phyloP scores from a whole-genome alignment of 177 flowering plant species.

The Vitis hybrid region DNA sequence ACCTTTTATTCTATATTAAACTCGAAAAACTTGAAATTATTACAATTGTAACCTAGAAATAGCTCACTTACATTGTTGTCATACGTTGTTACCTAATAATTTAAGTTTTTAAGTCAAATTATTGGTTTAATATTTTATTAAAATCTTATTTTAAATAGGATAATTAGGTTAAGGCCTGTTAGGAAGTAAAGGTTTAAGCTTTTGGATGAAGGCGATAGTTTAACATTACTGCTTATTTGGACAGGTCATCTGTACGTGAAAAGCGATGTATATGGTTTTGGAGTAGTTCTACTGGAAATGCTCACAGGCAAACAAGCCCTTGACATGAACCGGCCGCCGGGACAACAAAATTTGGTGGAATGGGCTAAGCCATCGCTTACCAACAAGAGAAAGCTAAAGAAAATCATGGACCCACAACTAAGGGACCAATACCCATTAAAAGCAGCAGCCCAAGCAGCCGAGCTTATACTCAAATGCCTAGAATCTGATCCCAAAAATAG shows the following conservation, averaged over 20 bases:
- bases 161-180: no score
- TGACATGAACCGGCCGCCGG: conserved; percentile 23
- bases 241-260: conserved; percentile 42
- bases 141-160: no score
- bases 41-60: no score
- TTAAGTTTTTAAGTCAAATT: background rate
- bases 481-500: conserved; percentile 28
- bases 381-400: conserved; percentile 27
- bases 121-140: no score
- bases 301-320: conserved; percentile 32
- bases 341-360: conserved; percentile 22
- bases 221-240: background rate
- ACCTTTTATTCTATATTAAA: no score
- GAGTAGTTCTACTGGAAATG: conserved; percentile 40
- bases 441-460: conserved; percentile 23
- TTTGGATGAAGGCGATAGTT: no score
- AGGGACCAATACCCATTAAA: conserved; percentile 22
- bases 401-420: conserved; percentile 31
- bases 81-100: no score
- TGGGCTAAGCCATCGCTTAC: conserved; percentile 28
- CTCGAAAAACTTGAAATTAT: no score
- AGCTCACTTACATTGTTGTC: no score
- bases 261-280: conserved; percentile 48
- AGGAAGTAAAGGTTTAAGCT: no score
- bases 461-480: conserved; percentile 29